These are phyloP conservation scores for Globisporangium parvum DNA, from an alignment of 352 stramenopile species.

Conservation along the genomic window DNA sequence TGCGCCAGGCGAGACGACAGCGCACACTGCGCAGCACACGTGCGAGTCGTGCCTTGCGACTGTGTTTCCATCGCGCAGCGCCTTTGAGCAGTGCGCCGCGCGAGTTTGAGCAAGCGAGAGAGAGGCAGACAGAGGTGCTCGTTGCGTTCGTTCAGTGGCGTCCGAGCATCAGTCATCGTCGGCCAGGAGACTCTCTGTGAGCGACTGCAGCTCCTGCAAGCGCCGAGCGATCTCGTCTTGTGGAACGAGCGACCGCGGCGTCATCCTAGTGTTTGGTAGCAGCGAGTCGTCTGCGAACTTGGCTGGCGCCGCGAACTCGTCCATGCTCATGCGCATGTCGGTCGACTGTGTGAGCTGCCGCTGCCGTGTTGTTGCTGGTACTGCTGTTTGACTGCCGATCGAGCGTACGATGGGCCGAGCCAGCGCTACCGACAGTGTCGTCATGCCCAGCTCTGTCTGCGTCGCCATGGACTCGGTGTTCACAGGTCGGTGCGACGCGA, in stretches of 20 bases:
- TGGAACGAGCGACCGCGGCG: background rate
- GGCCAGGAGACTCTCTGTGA: conserved; percentile 50
- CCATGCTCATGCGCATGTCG: conserved; percentile 22
- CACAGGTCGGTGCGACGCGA: background rate
- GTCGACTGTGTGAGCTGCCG: background rate
- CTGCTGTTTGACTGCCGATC: conserved; percentile 6
- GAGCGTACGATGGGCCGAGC: background rate
- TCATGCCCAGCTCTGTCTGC: background rate
- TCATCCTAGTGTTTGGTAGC: background rate
- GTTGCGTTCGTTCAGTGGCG: background rate
- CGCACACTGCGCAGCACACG: conserved; percentile 31
- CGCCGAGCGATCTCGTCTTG: conserved; percentile 27
- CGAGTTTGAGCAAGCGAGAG: background rate
- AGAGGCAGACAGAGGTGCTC: background rate
- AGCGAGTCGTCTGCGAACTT: background rate
- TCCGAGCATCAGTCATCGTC: conserved; percentile 13
- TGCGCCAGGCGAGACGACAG: conserved; percentile 30
- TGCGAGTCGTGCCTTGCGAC: conserved; percentile 39
- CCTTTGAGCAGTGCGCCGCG: conserved; percentile 12
- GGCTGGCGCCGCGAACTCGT: conserved; percentile 20
- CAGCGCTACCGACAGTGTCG: background rate
- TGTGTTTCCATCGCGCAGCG: conserved; percentile 15
- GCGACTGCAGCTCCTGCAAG: conserved; percentile 43
- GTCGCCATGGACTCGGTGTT: background rate
- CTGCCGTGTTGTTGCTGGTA: background rate